Conservation (phyloP, 495 filamentous ascomycete genomes). For the Penicillium pancosmium region DNA sequence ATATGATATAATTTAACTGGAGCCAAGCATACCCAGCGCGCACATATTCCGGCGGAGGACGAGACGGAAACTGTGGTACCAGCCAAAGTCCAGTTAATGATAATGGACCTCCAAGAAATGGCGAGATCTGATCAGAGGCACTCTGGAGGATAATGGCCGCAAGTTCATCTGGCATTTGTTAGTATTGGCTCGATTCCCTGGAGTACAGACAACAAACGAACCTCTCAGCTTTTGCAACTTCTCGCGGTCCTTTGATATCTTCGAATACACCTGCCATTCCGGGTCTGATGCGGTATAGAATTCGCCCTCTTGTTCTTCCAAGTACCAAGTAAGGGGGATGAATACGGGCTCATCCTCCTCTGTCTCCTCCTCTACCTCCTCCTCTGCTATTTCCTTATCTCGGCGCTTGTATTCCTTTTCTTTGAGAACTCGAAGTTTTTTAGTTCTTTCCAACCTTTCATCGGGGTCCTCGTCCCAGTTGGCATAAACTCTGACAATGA, state of each 20-base stretch:
- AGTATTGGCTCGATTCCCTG: slow-evolving; percentile 8
- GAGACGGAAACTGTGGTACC: slow-evolving; percentile 59
- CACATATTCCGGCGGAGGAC: slow-evolving; percentile 61
- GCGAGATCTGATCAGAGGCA: slow-evolving; percentile 37
- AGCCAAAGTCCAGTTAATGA: slow-evolving; percentile 58
- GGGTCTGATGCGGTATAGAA: slow-evolving; percentile 66
- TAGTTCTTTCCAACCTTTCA: no score
- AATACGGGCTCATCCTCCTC: slow-evolving; percentile 53
- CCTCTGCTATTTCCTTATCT: slow-evolving; percentile 20
- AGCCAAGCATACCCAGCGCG: slow-evolving; percentile 55
- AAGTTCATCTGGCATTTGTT: slow-evolving; percentile 51
- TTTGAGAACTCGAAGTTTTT: no score
- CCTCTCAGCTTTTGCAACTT: slow-evolving; percentile 52
- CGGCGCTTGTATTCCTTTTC: no score
- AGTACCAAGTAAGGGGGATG: slow-evolving; percentile 64
- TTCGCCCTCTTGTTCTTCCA: slow-evolving; percentile 41
- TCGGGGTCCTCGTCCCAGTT: slow-evolving; percentile 34
- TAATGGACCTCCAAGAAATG: slow-evolving; percentile 51
- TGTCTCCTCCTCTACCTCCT: slow-evolving; percentile 21
- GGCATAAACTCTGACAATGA: slow-evolving; percentile 37
- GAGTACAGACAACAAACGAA: slow-evolving; percentile 29
- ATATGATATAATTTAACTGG: neutral
- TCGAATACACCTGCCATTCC: slow-evolving; percentile 70
- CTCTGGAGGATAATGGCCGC: slow-evolving; percentile 43
- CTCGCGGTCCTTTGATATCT: slow-evolving; percentile 55